These are phyloP conservation scores for Macroventuria anomochaeta DNA, from an alignment of 2,329 filamentous ascomycete species.

Conservation along the genomic window DNA sequence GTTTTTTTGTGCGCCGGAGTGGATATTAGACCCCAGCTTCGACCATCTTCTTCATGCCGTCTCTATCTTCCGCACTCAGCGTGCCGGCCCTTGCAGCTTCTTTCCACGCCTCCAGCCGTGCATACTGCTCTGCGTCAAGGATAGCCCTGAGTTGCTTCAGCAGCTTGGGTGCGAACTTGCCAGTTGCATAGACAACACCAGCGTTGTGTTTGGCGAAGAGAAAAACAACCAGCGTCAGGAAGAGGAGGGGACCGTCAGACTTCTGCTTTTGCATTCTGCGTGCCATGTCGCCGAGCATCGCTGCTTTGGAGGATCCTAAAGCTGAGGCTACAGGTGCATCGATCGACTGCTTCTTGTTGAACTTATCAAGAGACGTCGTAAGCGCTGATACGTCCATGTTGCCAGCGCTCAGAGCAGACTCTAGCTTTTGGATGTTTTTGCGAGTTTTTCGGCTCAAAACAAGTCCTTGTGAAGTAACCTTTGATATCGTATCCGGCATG, in stretches of 20 bases:
- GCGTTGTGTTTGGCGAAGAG: constrained; percentile 38
- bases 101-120: constrained; percentile 46
- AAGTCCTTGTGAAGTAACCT: constrained; percentile 40
- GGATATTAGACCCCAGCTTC: constrained; percentile 11
- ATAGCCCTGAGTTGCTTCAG: constrained; percentile 44
- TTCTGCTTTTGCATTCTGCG: constrained; percentile 44
- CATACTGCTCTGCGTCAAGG: constrained; percentile 33
- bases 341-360: constrained; percentile 44
- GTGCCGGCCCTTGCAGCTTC: constrained; percentile 44
- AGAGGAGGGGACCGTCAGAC: constrained; percentile 46
- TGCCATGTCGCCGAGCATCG: constrained; percentile 42
- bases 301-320: constrained; percentile 31
- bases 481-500: constrained; percentile 40
- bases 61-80: constrained; percentile 41
- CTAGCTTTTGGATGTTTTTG: constrained; percentile 42
- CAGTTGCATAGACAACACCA: constrained; percentile 50
- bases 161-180: constrained; percentile 51
- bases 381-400: constrained; percentile 20
- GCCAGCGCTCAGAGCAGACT: constrained; percentile 26
- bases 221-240: constrained; percentile 46
- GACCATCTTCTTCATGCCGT: constrained; percentile 43
- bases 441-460: constrained; percentile 39
- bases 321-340: constrained; percentile 3
- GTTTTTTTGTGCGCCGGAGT: too few relatives aligned
- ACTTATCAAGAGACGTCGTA: constrained; percentile 37